phyloP scores from a whole-genome alignment of 192 early-diverging fungal genomes.

The Coemansia sp. region DNA sequence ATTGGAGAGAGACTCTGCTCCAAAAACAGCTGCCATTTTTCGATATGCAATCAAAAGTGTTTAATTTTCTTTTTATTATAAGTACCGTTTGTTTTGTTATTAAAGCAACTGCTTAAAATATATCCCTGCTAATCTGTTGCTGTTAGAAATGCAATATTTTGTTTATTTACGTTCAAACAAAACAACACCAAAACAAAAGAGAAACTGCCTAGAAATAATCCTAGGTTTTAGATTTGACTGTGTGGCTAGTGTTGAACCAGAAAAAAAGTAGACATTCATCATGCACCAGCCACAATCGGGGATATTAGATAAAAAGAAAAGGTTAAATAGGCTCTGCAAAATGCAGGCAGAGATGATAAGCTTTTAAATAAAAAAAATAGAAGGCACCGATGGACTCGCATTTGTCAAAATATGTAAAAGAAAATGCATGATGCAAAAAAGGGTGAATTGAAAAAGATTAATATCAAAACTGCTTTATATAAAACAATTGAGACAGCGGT shows the following conservation, averaged over 20 bases:
- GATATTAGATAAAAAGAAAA: conserved; percentile 9
- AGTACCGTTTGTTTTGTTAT: too few relatives aligned
- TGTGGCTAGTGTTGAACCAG: too few relatives aligned
- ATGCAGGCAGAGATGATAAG: too few relatives aligned
- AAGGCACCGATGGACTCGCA: neutral
- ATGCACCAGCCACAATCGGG: conserved; percentile 8
- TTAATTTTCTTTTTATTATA: neutral
- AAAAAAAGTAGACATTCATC: neutral
- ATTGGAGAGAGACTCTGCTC: neutral
- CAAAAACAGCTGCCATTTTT: neutral
- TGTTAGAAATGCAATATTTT: too few relatives aligned
- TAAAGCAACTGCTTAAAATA: too few relatives aligned
- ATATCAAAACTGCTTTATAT: neutral
- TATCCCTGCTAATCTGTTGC: too few relatives aligned
- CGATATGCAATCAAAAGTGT: neutral
- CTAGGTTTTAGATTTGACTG: too few relatives aligned
- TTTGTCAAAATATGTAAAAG: neutral
- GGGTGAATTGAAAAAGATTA: too few relatives aligned
- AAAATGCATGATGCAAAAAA: neutral
- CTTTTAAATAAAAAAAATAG: neutral
- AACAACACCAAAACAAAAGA: too few relatives aligned
- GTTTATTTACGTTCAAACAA: too few relatives aligned
- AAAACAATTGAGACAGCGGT: neutral
- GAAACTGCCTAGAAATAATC: too few relatives aligned
- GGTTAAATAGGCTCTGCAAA: neutral